These are phyloP conservation scores for Westerdykella ornata DNA, from an alignment of 2,329 filamentous ascomycete genomes.

Conservation along the genomic window DNA sequence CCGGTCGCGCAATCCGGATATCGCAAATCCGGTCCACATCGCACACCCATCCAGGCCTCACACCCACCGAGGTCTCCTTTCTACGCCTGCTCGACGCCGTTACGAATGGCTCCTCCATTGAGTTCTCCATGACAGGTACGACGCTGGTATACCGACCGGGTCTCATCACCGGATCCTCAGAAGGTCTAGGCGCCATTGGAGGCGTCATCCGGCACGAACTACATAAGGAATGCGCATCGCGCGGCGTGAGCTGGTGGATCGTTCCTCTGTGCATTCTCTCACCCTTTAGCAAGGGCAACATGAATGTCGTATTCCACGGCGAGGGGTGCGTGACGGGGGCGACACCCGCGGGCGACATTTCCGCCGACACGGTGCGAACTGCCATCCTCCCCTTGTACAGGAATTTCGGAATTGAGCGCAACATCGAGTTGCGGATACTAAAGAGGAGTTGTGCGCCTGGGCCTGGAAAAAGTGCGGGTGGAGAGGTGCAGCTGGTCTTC, in stretches of 20 bases:
- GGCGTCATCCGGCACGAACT: conserved; percentile 78
- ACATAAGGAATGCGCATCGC: conserved; percentile 65
- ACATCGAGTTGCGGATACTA: conserved; percentile 78
- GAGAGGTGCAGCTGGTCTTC: conserved; percentile 88
- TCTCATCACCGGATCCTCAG: conserved; percentile 76
- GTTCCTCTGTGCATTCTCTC: conserved; percentile 83
- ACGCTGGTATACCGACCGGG: conserved; percentile 88
- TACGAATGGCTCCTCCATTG: conserved; percentile 90
- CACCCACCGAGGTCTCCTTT: conserved; percentile 90
- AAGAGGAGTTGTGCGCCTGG: conserved; percentile 64
- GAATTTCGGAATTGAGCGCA: conserved; percentile 80
- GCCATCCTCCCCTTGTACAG: conserved; percentile 85
- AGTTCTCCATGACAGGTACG: conserved; percentile 94
- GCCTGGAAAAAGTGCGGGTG: conserved; percentile 71
- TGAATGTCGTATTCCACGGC: conserved; percentile 85
- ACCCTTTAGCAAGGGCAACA: conserved; percentile 83
- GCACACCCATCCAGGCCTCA: conserved; percentile 78
- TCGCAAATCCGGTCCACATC: conserved; percentile 88
- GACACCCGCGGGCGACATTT: conserved; percentile 78
- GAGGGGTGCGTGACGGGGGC: conserved; percentile 87
- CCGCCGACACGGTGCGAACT: conserved; percentile 87
- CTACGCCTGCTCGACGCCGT: conserved; percentile 88
- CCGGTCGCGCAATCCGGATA: conserved; percentile 81
- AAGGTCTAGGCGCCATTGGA: conserved; percentile 63
- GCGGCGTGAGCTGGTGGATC: conserved; percentile 88